phyloP scores from a whole-genome alignment of 1,139 yeast genomes.

The Taphrina populina region DNA sequence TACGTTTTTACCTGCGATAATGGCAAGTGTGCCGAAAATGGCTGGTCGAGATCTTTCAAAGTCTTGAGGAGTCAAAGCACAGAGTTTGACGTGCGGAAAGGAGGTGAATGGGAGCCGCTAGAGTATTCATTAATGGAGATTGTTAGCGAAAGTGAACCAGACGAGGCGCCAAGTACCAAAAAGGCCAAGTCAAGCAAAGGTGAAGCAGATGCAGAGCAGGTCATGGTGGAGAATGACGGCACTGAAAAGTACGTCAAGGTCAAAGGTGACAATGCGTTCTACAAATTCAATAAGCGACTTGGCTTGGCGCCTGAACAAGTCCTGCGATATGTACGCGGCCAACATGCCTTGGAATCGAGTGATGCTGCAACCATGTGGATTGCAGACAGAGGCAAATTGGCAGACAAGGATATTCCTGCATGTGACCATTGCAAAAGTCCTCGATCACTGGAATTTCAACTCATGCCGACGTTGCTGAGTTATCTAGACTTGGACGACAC shows the following conservation, averaged over 20 bases:
- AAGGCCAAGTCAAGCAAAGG: neutral
- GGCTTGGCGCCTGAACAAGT: constrained; percentile 33
- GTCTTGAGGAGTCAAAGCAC: constrained; percentile 23
- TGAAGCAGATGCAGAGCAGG: constrained; percentile 2
- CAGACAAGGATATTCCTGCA: constrained; percentile 31
- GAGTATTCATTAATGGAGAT: constrained; percentile 27
- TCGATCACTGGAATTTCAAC: constrained; percentile 33
- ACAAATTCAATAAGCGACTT: constrained; percentile 35
- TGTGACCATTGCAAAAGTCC: constrained; percentile 30
- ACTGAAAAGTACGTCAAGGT: constrained; percentile 35
- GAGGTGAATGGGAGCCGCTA: neutral
- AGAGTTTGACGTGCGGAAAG: constrained; percentile 2
- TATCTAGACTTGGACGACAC: constrained; percentile 32
- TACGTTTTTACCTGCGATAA: constrained; percentile 32
- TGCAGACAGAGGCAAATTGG: constrained; percentile 25
- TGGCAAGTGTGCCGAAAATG: constrained; percentile 30
- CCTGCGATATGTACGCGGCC: constrained; percentile 30
- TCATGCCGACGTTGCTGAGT: constrained; percentile 34
- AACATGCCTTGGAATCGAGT: constrained; percentile 12
- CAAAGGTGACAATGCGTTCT: constrained; percentile 35
- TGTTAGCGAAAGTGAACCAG: constrained; percentile 31
- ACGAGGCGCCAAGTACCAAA: neutral
- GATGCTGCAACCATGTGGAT: constrained; percentile 33
- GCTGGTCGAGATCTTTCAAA: constrained; percentile 28
- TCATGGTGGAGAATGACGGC: constrained; percentile 31